These are phyloP conservation scores for Penicillium manginii DNA, from an alignment of 495 filamentous ascomycete species.

Conservation along the genomic window DNA sequence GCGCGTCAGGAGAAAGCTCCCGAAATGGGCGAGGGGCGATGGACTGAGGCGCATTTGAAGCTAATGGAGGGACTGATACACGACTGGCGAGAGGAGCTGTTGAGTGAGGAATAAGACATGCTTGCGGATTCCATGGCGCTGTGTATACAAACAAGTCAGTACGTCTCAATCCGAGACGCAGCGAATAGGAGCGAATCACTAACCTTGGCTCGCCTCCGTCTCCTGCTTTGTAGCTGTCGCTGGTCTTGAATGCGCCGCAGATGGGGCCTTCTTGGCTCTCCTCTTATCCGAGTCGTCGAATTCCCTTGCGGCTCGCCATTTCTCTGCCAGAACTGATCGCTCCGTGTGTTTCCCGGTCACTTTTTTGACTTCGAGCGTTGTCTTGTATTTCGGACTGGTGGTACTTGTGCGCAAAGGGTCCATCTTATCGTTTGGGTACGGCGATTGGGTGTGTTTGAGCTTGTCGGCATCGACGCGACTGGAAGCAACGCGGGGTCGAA, in stretches of 20 bases:
- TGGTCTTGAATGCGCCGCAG: constrained; percentile 44
- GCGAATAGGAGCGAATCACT: constrained; percentile 19
- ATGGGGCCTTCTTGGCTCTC: constrained; percentile 41
- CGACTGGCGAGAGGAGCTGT: constrained; percentile 86
- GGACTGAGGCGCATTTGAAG: constrained; percentile 69
- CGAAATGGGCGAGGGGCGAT: constrained; percentile 74
- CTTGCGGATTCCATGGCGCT: constrained; percentile 83
- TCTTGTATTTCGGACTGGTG: constrained; percentile 38
- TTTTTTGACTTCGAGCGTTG: constrained; percentile 38
- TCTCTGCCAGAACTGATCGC: constrained; percentile 60
- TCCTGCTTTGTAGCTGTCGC: constrained; percentile 40
- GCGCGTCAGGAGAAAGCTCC: constrained; percentile 72
- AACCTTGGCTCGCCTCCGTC: constrained; percentile 41
- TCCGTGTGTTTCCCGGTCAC: constrained; percentile 44
- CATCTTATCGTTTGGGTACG: constrained; percentile 39
- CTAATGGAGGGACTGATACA: constrained; percentile 80
- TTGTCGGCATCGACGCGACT: constrained; percentile 50
- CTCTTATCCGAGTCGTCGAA: constrained; percentile 49
- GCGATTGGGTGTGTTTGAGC: constrained; percentile 36
- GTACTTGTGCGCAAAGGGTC: constrained; percentile 41
- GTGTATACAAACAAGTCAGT: constrained; percentile 10
- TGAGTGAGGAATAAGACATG: constrained; percentile 77
- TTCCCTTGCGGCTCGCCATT: constrained; percentile 69
- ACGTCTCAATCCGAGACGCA: constrained; percentile 24
- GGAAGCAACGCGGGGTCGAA: constrained; percentile 51